Conservation (phyloP, 306 rosid genomes). For the Gastrolobium villosum region DNA sequence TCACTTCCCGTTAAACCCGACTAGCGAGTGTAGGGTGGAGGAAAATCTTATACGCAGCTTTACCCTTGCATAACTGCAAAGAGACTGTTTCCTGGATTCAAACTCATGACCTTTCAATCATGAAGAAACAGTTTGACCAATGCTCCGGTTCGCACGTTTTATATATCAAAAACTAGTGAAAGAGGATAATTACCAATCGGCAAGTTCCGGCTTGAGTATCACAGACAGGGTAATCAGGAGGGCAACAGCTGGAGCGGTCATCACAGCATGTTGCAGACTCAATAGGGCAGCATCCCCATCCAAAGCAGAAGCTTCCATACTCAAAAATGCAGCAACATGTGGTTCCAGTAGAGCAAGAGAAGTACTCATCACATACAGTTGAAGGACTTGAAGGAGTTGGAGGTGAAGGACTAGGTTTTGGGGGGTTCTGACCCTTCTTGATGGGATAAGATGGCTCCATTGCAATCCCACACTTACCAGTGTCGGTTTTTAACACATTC, state of each 20-base stretch:
- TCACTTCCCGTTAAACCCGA: too few relatives aligned
- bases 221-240: constrained; percentile 81
- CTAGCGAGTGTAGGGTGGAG: too few relatives aligned
- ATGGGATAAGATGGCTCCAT: constrained; percentile 82
- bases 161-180: neutral
- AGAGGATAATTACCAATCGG: constrained; percentile 59
- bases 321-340: constrained; percentile 84
- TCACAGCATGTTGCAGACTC: constrained; percentile 91
- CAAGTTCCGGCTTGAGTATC: constrained; percentile 71
- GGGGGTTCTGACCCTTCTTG: constrained; percentile 83
- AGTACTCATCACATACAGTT: constrained; percentile 69
- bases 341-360: constrained; percentile 69
- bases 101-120: too few relatives aligned
- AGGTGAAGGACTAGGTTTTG: constrained; percentile 80
- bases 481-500: constrained; percentile 45
- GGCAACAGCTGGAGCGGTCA: constrained; percentile 84
- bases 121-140: too few relatives aligned
- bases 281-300: constrained; percentile 94
- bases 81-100: too few relatives aligned
- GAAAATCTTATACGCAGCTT: too few relatives aligned
- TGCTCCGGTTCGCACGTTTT: too few relatives aligned
- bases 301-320: constrained; percentile 70
- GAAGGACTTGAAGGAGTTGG: constrained; percentile 69
- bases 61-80: too few relatives aligned
- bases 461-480: constrained; percentile 91